Conservation (phyloP, 2,329 filamentous ascomycete genomes). For the Monosporascus sp. region DNA sequence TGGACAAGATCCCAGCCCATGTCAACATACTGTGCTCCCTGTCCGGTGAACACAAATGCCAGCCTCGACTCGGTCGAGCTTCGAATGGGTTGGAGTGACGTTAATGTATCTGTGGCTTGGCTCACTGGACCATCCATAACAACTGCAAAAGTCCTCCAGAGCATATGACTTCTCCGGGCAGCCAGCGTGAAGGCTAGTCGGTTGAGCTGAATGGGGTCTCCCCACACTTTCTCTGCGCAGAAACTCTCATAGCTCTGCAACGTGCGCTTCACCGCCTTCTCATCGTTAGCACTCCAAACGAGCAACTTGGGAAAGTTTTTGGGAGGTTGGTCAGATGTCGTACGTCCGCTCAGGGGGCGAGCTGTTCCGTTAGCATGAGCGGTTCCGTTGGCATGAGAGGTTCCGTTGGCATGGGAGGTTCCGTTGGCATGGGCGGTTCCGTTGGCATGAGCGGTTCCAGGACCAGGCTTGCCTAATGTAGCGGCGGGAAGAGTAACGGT, state of each 20-base stretch:
- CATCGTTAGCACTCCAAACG: constrained; percentile 24
- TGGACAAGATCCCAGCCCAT: constrained; percentile 22
- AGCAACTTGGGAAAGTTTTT: constrained; percentile 11
- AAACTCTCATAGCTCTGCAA: constrained; percentile 17
- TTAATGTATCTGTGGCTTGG: not conserved
- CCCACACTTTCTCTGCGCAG: constrained; percentile 10
- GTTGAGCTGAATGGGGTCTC: constrained; percentile 8
- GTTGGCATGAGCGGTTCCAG: too few relatives aligned
- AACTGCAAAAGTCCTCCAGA: constrained; percentile 21
- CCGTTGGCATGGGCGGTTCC: too few relatives aligned
- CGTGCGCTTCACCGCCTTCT: constrained; percentile 21
- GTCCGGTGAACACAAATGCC: constrained; percentile 28
- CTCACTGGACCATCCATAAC: constrained; percentile 4
- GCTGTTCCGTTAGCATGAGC: not conserved
- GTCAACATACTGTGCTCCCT: constrained; percentile 20
- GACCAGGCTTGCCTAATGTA: not conserved
- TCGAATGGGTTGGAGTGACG: constrained; percentile 11
- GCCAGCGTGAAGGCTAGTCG: constrained; percentile 23
- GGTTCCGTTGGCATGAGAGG: too few relatives aligned
- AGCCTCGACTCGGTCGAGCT: constrained; percentile 12
- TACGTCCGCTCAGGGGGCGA: too few relatives aligned
- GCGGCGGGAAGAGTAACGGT: constrained; percentile 2
- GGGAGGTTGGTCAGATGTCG: too few relatives aligned
- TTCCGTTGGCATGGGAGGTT: too few relatives aligned
- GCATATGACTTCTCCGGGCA: constrained; percentile 19